Evolutionary conservation across 2,329 filamentous ascomycete genomes (phyloP), one percentile per base, ranked within the genome.

Genomic region (Aspergillus piperis): DNA sequence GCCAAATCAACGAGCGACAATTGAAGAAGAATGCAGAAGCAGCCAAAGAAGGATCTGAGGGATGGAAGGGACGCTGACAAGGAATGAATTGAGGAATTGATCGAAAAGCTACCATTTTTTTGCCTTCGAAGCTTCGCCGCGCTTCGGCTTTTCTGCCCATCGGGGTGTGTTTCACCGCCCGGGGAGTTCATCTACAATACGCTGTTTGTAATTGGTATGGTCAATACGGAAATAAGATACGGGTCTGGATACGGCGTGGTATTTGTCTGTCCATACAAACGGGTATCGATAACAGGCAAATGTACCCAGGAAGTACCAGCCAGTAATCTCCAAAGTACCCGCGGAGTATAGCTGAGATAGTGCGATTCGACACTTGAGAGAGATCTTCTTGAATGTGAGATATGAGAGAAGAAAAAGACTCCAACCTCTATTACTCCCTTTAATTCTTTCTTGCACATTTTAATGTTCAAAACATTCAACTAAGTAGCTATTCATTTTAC

Each of bases 131-230:
- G 36, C 11, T 62, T 60, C 41, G 41, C 41, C 41, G 41, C 41
- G 39, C 39, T 42, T 44, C 17, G 41, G 57, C 60, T 66, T 64
- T 68, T 65, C 56, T 61, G 65, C 61, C 57, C 13, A 8, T 19
- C 47, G 49, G 30, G 41, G 30, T 23, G 10, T 36, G 13, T 23
- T 23, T 57, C 56, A 66, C 64, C 64, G 64, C 64, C 55, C 19
- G 10, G 17, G n/a, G n/a, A 21, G 17, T 44, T 21, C 8, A 10
- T 44, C 41, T 44, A 19, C 17, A 21, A 44, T 44, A 44, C 19
- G 2, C 19, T 13, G 41, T 44, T 11, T 13, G 32, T 11, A 21
- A 44, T 21, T 21, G 17, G 41, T 44, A 44, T 44, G 41, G 13
- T 19, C 10, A 2, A 44, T 21, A 21, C 41, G 10, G 41, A 21